Percentiles rank a stretch among this genome's conserved stretches.
These are phyloP conservation scores for Trametes pubescens DNA, from an alignment of 1,284 basidiomycete genomes.

Conservation along the genomic window DNA sequence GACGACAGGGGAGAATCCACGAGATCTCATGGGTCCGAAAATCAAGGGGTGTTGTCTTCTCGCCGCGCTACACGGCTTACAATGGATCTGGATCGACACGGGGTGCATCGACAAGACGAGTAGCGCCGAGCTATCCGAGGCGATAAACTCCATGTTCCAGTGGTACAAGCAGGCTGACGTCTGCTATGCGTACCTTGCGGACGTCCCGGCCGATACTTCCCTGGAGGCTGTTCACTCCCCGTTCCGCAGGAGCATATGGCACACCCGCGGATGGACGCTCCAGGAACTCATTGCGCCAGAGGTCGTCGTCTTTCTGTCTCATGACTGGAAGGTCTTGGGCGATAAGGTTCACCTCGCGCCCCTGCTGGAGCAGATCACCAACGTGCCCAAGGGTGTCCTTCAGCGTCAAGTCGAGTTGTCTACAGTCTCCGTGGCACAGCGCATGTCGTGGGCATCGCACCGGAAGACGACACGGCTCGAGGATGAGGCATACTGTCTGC, in stretches of 20 bases:
- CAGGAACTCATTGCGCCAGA: no score
- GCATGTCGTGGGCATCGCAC: conserved; percentile 16
- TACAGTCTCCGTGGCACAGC: not conserved
- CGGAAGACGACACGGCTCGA: conserved; percentile 11
- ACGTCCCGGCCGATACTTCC: conserved; percentile 1
- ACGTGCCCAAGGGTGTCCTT: no score
- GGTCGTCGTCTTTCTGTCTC: no score
- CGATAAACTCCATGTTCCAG: conserved; percentile 24
- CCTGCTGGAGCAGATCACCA: no score
- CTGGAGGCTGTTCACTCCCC: not conserved
- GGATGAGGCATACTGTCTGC: conserved; percentile 17
- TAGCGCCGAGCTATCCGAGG: conserved; percentile 23
- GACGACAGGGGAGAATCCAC: conserved; percentile 1
- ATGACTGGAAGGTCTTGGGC: no score
- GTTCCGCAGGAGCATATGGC: not conserved
- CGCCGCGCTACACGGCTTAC: conserved; percentile 16
- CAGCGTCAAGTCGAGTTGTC: no score
- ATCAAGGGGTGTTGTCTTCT: conserved; percentile 15
- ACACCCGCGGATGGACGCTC: no score
- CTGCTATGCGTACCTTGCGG: conserved; percentile 23
- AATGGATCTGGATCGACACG: conserved; percentile 24
- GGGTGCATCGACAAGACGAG: conserved; percentile 25
- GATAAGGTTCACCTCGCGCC: no score
- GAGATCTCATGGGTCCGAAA: conserved; percentile 11
- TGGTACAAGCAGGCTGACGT: conserved; percentile 17